Conservation (phyloP, 371 early-diverging fungal genomes). For the Sporodiniella umbellata region DNA sequence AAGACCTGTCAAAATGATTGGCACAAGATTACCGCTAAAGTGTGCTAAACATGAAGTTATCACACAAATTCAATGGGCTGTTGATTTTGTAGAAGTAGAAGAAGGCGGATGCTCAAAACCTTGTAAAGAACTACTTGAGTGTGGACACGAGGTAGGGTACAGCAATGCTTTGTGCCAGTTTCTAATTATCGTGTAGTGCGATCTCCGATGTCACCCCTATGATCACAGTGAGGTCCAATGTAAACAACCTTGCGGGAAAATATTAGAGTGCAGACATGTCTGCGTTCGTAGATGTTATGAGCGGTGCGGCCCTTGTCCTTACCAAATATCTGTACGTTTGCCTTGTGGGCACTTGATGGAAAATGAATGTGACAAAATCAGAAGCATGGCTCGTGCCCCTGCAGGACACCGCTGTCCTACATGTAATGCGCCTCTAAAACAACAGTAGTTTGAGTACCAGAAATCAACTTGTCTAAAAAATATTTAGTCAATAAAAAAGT, state of each 20-base stretch:
- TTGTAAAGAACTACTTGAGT: constrained; percentile 37
- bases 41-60: constrained; percentile 38
- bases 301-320: constrained; percentile 40
- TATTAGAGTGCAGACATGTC: constrained; percentile 32
- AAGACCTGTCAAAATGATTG: constrained; percentile 24
- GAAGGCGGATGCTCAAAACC: constrained; percentile 51
- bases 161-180: background rate
- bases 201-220: constrained; percentile 49
- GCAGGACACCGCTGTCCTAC: constrained; percentile 11
- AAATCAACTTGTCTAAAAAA: background rate
- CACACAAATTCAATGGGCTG: constrained; percentile 46
- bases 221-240: constrained; percentile 38
- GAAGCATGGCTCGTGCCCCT: constrained; percentile 8
- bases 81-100: constrained; percentile 45
- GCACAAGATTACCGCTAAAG: constrained; percentile 39
- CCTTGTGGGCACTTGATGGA: constrained; percentile 36
- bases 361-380: constrained; percentile 21
- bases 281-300: constrained; percentile 46
- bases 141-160: constrained; percentile 46
- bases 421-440: constrained; percentile 6
- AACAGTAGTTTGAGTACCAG: background rate
- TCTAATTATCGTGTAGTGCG: constrained; percentile 15
- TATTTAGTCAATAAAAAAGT: too few species aligned
- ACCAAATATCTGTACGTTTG: constrained; percentile 10
- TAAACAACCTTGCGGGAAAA: constrained; percentile 33